Percentiles rank a stretch among this genome's conserved stretches.
These are phyloP conservation scores for Mortierella antarctica DNA, from an alignment of 192 early-diverging fungal species.

Conservation along the genomic window DNA sequence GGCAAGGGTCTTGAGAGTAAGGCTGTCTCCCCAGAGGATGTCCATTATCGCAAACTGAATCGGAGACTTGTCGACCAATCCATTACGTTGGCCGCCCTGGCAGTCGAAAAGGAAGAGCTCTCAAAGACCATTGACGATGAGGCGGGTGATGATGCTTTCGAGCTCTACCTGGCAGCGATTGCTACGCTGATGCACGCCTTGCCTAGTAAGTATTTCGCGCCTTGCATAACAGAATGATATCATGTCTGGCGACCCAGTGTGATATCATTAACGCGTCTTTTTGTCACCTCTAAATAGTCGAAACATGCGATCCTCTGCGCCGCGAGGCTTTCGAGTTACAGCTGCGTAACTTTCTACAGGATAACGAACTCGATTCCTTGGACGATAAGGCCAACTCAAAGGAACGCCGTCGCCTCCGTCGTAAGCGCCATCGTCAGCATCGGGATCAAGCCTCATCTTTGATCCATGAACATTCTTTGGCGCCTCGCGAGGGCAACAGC, in stretches of 20 bases:
- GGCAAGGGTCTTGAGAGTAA: conserved; percentile 13
- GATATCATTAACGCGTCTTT: neutral
- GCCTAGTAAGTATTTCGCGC: conserved; percentile 43
- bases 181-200: conserved; percentile 50
- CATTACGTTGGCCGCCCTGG: conserved; percentile 37
- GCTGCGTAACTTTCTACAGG: conserved; percentile 26
- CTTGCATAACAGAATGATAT: neutral
- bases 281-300: conserved; percentile 11
- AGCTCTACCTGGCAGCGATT: conserved; percentile 49
- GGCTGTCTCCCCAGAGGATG: conserved; percentile 23
- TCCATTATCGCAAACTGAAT: conserved; percentile 47
- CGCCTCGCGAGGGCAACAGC: neutral
- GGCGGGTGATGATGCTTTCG: conserved; percentile 53
- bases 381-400: conserved; percentile 8
- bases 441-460: conserved; percentile 23
- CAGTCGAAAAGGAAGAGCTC: conserved; percentile 43
- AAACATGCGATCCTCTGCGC: conserved; percentile 43
- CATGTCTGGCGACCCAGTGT: neutral
- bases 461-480: conserved; percentile 24
- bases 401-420: conserved; percentile 29
- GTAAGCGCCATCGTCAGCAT: conserved; percentile 32
- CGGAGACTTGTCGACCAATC: conserved; percentile 50
- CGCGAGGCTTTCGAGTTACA: conserved; percentile 38
- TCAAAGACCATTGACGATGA: conserved; percentile 52
- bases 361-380: conserved; percentile 12